These are phyloP conservation scores for Dacryopinax spathularia DNA, from an alignment of 768 basidiomycete species.

Conservation along the genomic window DNA sequence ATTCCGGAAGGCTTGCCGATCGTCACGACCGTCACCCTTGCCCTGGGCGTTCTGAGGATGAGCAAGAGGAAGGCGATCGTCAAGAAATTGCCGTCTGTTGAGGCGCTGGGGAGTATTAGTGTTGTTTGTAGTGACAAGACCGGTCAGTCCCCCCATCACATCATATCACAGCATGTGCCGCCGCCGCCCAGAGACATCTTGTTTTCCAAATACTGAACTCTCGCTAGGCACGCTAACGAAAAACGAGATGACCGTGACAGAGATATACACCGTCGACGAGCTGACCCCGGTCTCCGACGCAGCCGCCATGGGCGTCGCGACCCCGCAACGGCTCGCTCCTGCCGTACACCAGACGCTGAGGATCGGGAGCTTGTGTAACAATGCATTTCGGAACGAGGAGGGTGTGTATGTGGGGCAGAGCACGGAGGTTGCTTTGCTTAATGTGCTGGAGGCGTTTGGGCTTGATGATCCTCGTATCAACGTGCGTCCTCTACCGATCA, in stretches of 20 bases:
- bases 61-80: constrained; percentile 90
- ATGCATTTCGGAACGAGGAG: constrained; percentile 60
- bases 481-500: constrained; percentile 31
- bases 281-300: constrained; percentile 37
- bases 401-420: constrained; percentile 72
- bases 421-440: constrained; percentile 84
- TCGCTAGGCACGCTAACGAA: constrained; percentile 69
- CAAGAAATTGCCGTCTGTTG: constrained; percentile 90
- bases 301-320: constrained; percentile 4
- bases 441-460: constrained; percentile 54
- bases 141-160: constrained; percentile 32
- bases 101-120: constrained; percentile 85
- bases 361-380: constrained; percentile 82
- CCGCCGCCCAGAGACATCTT: constrained; percentile 4
- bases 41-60: constrained; percentile 88
- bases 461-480: constrained; percentile 48
- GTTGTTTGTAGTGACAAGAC: constrained; percentile 98
- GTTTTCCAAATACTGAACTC: neutral
- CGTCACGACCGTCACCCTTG: constrained; percentile 92
- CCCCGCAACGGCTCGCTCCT: constrained; percentile 32
- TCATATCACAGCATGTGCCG: too few species aligned
- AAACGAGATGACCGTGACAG: constrained; percentile 90
- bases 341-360: constrained; percentile 64
- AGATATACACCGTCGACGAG: constrained; percentile 80
- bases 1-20: constrained; percentile 95